Base-by-base conservation (phyloP, 2,329 filamentous ascomycete species). In the Metarhizium brunneum region DNA sequence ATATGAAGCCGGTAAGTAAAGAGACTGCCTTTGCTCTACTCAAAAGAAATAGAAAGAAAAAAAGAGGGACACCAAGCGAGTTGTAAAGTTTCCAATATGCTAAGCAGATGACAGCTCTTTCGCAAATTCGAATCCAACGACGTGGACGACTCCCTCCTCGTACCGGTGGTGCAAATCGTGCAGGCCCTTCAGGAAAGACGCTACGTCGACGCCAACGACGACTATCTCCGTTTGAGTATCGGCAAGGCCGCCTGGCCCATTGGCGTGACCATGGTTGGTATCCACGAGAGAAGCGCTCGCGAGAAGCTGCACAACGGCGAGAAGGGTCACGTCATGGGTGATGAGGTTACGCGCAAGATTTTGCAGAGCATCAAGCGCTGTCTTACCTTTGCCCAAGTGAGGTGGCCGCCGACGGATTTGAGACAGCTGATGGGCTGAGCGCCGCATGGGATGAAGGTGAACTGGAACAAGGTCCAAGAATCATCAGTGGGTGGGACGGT, bases 181-280 rank as follows among this genome's bases (percentile, higher is more conserved):
- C 82, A 88, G 65, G 88, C 91, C 30, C 90, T 92, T 4, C 94
- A 99, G 72, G 86, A 91, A 67, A 82, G 91, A 57, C 84, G 90
- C 60, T 99, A 99, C 67, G 92, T 99, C 50, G 89, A 96, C 72
- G 94, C 94, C 38, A 97, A 97, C 68, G 90, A 99, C 69, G 92
- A 90, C 0, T 99, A 99, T 70, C 76, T 99, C 58, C 81, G 90
- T 54, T 77, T 99, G 54, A 95, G 90, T 69, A 99, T 99, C 66
- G 91, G 91, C 61, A 96, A 96, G 75, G 92, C 91, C 62, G 94
- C 94, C 16, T 99, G 94, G 94, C 94, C 94, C 29, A 99, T 99
- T 66, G 94, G 94, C 73, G 94, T 99, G 43, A 99, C 94, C 70
- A 99, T 97, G 94, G 94, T 99, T 66, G 94, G 94, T 78, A 99